These are phyloP conservation scores for Letharia lupina DNA, from an alignment of 495 filamentous ascomycete genomes.

Conservation along the genomic window DNA sequence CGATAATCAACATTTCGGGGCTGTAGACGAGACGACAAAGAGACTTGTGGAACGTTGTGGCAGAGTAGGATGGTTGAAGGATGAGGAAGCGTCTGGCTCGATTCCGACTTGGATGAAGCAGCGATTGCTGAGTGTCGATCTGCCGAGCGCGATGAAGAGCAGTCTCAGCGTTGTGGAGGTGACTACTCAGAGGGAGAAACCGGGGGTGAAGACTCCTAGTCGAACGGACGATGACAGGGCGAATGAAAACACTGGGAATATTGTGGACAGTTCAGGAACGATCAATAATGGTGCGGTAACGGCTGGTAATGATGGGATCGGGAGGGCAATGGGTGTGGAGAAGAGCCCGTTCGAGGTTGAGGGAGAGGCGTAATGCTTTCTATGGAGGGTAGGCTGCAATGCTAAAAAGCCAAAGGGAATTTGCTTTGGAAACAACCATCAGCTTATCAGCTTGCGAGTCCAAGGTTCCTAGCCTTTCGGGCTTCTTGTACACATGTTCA, in stretches of 20 bases:
- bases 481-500: not conserved
- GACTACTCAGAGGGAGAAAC: conserved; percentile 71
- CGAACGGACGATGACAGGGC: conserved; percentile 26
- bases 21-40: conserved; percentile 81
- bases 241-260: conserved; percentile 7
- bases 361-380: conserved; percentile 20
- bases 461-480: not conserved
- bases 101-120: conserved; percentile 31
- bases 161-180: conserved; percentile 66
- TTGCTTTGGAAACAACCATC: not conserved
- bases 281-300: not conserved
- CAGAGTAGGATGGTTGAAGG: conserved; percentile 71
- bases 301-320: not conserved
- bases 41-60: conserved; percentile 74
- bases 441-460: not conserved
- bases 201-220: conserved; percentile 77
- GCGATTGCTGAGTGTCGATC: conserved; percentile 37
- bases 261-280: not conserved
- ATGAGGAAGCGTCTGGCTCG: conserved; percentile 33
- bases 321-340: conserved; percentile 6
- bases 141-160: conserved; percentile 40
- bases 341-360: conserved; percentile 27
- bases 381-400: not conserved
- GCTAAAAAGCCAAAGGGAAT: not conserved
- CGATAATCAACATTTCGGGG: conserved; percentile 67